Conservation (phyloP, 2,329 filamentous ascomycete species). For the Nectriaceae sp. region DNA sequence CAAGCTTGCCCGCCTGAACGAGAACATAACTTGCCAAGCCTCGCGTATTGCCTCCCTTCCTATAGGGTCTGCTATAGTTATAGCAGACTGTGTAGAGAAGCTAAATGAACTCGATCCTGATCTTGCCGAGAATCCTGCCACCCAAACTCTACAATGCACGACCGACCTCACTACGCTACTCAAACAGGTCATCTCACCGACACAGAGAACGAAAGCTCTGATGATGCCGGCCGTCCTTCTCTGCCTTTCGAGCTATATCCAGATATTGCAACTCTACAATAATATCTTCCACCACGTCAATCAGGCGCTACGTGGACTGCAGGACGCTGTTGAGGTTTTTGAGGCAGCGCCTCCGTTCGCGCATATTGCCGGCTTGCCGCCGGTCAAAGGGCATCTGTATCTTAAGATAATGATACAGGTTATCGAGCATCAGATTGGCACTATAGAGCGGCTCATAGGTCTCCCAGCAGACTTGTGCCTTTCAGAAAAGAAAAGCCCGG, state of each 20-base stretch:
- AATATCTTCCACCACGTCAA: constrained; percentile 9
- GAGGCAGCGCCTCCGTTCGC: constrained; percentile 6
- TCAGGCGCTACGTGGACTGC: constrained; percentile 2
- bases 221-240: constrained; percentile 11
- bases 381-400: constrained; percentile 10
- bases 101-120: too few species aligned
- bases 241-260: constrained; percentile 11
- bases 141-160: constrained; percentile 7
- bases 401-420: constrained; percentile 11
- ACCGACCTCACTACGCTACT: constrained; percentile 9
- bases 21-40: constrained; percentile 6
- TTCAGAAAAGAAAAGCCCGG: too few species aligned
- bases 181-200: constrained; percentile 12
- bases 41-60: constrained; percentile 2
- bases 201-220: constrained; percentile 2
- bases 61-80: constrained; percentile 1
- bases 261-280: constrained; percentile 13
- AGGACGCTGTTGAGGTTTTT: constrained; percentile 8
- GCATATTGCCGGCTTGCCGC: constrained; percentile 5
- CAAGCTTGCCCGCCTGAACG: constrained; percentile 11
- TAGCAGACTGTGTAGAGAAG: constrained; percentile 7
- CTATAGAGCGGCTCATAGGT: constrained; percentile 6
- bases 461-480: too few species aligned
- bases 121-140: constrained; percentile 6
- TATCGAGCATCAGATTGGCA: constrained; percentile 7